Conservation (phyloP, 1,284 basidiomycete genomes). For the Cryptococcus hybrid region DNA sequence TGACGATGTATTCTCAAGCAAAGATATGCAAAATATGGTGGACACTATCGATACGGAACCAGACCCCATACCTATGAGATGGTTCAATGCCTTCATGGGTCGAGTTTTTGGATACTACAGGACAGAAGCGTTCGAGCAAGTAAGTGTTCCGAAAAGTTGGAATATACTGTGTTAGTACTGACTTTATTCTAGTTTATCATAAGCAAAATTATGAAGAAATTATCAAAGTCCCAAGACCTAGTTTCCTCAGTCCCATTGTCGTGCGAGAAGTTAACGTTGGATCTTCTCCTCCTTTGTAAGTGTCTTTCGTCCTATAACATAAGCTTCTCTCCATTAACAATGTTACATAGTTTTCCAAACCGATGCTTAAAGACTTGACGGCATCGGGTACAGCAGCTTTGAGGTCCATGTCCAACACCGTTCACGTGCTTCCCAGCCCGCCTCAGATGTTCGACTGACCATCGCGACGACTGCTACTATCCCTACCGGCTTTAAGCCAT, state of each 20-base stretch:
- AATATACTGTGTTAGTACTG: not conserved
- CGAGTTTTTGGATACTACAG: slow-evolving; percentile 87
- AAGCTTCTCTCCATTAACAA: slow-evolving; percentile 2
- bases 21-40: slow-evolving; percentile 82
- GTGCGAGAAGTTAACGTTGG: slow-evolving; percentile 90
- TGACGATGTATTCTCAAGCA: slow-evolving; percentile 62
- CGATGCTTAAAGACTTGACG: slow-evolving; percentile 95
- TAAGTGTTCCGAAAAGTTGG: slow-evolving; percentile 13
- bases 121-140: slow-evolving; percentile 71
- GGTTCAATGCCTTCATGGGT: slow-evolving; percentile 92
- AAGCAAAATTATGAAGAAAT: slow-evolving; percentile 85
- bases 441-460: slow-evolving; percentile 83
- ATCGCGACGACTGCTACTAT: slow-evolving; percentile 80
- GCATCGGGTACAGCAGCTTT: slow-evolving; percentile 86
- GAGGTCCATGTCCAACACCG: slow-evolving; percentile 77
- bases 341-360: slow-evolving; percentile 65
- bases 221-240: slow-evolving; percentile 83
- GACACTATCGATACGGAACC: slow-evolving; percentile 84
- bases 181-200: slow-evolving; percentile 63
- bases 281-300: slow-evolving; percentile 60
- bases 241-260: slow-evolving; percentile 78
- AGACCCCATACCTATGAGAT: slow-evolving; percentile 92
- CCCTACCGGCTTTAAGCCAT: slow-evolving; percentile 74
- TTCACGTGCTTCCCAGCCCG: slow-evolving; percentile 38
- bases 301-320: slow-evolving; percentile 20